A percentile compares a stretch with the other conserved stretches of the same genome.
Evolutionary conservation across 1,139 yeast species (phyloP).

Genomic region (Yamadazyma sp.): DNA sequence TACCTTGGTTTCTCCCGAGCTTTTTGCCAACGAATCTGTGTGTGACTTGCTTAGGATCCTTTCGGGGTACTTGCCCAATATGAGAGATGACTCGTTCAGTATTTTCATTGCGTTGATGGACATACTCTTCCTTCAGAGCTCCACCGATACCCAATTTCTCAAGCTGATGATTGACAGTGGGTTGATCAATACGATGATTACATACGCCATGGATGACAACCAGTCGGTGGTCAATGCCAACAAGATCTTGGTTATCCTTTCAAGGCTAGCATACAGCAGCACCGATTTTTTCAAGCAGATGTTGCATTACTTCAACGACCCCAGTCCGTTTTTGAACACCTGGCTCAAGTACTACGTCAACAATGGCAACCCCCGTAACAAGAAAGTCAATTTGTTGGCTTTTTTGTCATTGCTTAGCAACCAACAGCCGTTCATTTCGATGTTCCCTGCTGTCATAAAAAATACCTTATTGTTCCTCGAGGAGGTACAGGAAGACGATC

Average conservation of each 20-base stretch:
- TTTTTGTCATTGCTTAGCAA: slow-evolving; percentile 41
- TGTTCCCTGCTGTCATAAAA: slow-evolving; percentile 42
- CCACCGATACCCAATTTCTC: slow-evolving; percentile 26
- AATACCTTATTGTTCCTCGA: slow-evolving; percentile 65
- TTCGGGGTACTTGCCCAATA: slow-evolving; percentile 54
- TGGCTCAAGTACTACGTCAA: slow-evolving; percentile 45
- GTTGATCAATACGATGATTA: slow-evolving; percentile 45
- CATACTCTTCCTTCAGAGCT: slow-evolving; percentile 41
- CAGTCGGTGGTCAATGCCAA: slow-evolving; percentile 50
- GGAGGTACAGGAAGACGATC: slow-evolving; percentile 63
- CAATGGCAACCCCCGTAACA: slow-evolving; percentile 67
- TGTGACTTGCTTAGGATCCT: slow-evolving; percentile 51
- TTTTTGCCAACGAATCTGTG: slow-evolving; percentile 37
- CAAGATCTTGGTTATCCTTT: slow-evolving; percentile 53
- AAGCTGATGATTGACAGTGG: slow-evolving; percentile 45
- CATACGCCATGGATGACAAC: slow-evolving; percentile 48
- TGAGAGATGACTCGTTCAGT: slow-evolving; percentile 72
- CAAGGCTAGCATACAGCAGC: slow-evolving; percentile 51
- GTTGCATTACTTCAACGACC: slow-evolving; percentile 32
- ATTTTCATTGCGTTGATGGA: slow-evolving; percentile 62
- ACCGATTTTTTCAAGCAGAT: slow-evolving; percentile 44
- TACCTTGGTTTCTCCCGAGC: slow-evolving; percentile 53
- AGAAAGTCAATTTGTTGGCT: slow-evolving; percentile 64
- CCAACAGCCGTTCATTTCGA: slow-evolving; percentile 24
- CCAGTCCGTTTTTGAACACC: slow-evolving; percentile 23